Evolutionary conservation across 257 asterid species (phyloP).

Genomic region (Lycium barbarum): DNA sequence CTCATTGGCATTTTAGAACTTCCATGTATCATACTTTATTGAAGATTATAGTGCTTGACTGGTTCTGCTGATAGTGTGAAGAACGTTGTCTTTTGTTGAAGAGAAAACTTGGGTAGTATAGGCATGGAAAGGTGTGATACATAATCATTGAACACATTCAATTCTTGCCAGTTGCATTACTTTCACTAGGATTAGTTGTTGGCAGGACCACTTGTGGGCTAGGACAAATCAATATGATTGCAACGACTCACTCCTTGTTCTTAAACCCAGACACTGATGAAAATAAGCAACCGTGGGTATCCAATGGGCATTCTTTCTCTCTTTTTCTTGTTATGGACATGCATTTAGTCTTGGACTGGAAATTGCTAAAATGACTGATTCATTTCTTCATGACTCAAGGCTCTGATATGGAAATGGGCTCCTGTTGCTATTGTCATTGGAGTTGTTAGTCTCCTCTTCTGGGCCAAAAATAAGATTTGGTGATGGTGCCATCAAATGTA

Average conservation of each 20-base stretch:
- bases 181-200: background rate
- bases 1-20: background rate
- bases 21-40: background rate
- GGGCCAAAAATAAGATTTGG: slow-evolving; percentile 82
- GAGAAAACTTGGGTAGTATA: background rate
- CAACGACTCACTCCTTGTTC: background rate
- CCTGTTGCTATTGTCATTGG: slow-evolving; percentile 87
- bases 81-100: background rate
- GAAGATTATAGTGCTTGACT: background rate
- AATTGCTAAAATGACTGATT: slow-evolving; percentile 22
- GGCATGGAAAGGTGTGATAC: background rate
- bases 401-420: slow-evolving; percentile 90
- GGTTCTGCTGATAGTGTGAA: background rate
- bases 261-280: background rate
- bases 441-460: slow-evolving; percentile 78
- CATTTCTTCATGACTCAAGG: slow-evolving; percentile 49
- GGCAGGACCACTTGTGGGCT: background rate
- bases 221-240: background rate
- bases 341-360: background rate
- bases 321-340: slow-evolving; percentile 12
- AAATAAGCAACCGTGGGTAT: background rate
- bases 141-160: background rate
- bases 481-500: slow-evolving; percentile 47
- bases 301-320: background rate
- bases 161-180: background rate